Conservation (phyloP, 768 basidiomycete species). For the Sistotremastrum niveocremeum region DNA sequence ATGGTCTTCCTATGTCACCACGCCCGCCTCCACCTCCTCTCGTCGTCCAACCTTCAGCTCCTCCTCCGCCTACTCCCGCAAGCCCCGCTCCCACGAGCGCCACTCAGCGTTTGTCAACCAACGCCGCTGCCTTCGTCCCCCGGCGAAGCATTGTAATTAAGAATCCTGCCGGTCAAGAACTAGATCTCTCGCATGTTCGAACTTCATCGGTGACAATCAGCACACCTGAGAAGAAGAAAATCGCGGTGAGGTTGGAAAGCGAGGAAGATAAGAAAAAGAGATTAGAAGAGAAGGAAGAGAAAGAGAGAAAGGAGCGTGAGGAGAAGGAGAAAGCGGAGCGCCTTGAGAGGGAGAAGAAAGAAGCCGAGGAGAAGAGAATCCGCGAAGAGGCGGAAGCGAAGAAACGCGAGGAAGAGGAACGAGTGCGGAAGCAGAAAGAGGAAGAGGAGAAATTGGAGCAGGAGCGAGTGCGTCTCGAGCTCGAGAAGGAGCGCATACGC, state of each 20-base stretch:
- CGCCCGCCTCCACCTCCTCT: neutral
- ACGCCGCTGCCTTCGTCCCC: conserved; percentile 58
- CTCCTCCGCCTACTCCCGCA: conserved; percentile 5
- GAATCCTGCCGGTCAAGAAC: conserved; percentile 48
- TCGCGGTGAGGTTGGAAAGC: conserved; percentile 13
- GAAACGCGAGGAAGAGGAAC: conserved; percentile 20
- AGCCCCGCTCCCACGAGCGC: conserved; percentile 56
- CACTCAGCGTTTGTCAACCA: conserved; percentile 38
- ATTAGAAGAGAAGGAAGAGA: conserved; percentile 12
- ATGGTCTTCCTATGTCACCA: neutral
- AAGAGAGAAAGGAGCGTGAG: conserved; percentile 16
- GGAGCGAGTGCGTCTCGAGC: conserved; percentile 30
- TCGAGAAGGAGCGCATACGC: conserved; percentile 1
- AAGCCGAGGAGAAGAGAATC: conserved; percentile 15
- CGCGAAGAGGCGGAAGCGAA: conserved; percentile 24
- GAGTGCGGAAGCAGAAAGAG: conserved; percentile 22
- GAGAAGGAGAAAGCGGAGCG: conserved; percentile 14
- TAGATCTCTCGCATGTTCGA: conserved; percentile 42
- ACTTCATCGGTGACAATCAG: conserved; percentile 21
- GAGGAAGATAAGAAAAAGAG: conserved; percentile 12
- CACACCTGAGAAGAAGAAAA: conserved; percentile 7
- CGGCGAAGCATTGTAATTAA: conserved; percentile 42
- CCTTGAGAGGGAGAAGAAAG: conserved; percentile 6
- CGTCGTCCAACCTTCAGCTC: conserved; percentile 11
- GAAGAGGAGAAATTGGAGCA: conserved; percentile 28